Evolutionary conservation across 768 basidiomycete species (phyloP), one percentile per base, ranked within the genome.

Genomic region (Pisolithus sp.): DNA sequence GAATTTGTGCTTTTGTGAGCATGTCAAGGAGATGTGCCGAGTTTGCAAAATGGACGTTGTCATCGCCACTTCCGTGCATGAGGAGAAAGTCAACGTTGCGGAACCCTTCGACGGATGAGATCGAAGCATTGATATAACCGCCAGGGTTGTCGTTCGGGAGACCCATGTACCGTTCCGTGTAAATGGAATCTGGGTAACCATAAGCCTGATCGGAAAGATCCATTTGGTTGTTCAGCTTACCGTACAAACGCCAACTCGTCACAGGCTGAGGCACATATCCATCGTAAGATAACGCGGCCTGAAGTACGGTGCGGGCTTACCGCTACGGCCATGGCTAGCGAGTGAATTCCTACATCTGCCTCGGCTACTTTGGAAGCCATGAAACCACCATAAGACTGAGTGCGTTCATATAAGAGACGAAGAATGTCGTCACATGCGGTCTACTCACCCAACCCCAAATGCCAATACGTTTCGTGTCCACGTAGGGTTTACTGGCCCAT

Each of bases 121-220:
- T 86, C 0, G 90, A 89, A 17, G 89, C 87, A 45, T 86, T 91
- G 58, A 86, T 70, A 72, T 99, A 99, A n/a, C 96, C 96, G 0
- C 73, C 82, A 0, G 79, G 79, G 66, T 98, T 97, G 9, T 79
- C 70, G 15, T 74, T 65, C 0, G 93, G 93, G 23, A 89, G 76
- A 57, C 83, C 82, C 93, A 98, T 93, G 75, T 97, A 98, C 17
- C 96, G 84, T 60, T 99, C 96, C 2, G 96, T 99, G 67, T 98
- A 98, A 57, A 98, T 86, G 0, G 93, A 87, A 71, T 98, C 93
- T 89, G 58, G 47, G 20, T 13, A 37, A 6, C 18, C 18, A 43
- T 17, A 50, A 30, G 15, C 52, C 31, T n/a, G 21, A 41, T 17
- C 24, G 18, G n/a, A 28, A 18, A 36, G 58, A 24, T 55, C 48